These are phyloP conservation scores for Petunia hybrid DNA, from an alignment of 305 asterid species.

Conservation along the genomic window DNA sequence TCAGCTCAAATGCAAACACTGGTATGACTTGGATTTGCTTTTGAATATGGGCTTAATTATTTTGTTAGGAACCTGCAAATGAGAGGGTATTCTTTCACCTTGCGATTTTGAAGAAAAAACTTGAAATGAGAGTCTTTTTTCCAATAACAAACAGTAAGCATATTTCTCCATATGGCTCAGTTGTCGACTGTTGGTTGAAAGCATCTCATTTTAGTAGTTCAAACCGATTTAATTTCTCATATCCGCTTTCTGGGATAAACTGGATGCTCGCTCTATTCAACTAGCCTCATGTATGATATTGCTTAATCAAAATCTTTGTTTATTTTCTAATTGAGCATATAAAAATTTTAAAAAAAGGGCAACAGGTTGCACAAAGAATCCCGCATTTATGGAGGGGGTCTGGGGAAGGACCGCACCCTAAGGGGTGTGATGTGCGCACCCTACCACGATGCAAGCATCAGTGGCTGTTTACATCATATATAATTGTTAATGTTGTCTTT, in stretches of 20 bases:
- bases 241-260: constrained; percentile 14
- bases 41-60: neutral
- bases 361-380: too few species aligned
- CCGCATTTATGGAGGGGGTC: too few species aligned
- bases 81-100: constrained; percentile 8
- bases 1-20: too few species aligned
- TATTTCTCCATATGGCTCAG: constrained; percentile 20
- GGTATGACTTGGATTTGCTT: too few species aligned
- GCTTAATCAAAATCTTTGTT: constrained; percentile 23
- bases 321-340: constrained; percentile 1
- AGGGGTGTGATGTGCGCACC: too few species aligned
- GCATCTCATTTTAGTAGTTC: constrained; percentile 7
- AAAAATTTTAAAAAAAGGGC: too few species aligned
- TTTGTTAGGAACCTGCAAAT: constrained; percentile 17
- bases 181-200: neutral
- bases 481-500: constrained; percentile 8
- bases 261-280: constrained; percentile 10
- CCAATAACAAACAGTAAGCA: neutral
- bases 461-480: neutral
- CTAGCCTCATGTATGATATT: constrained; percentile 8
- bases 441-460: too few species aligned
- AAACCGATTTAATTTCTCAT: constrained; percentile 6
- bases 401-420: too few species aligned
- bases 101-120: constrained; percentile 3
- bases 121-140: constrained; percentile 14